Evolutionary conservation across 139 green algal species (phyloP), one percentile per base, ranked within the genome.

Genomic region (Spirogloea muscicola): DNA sequence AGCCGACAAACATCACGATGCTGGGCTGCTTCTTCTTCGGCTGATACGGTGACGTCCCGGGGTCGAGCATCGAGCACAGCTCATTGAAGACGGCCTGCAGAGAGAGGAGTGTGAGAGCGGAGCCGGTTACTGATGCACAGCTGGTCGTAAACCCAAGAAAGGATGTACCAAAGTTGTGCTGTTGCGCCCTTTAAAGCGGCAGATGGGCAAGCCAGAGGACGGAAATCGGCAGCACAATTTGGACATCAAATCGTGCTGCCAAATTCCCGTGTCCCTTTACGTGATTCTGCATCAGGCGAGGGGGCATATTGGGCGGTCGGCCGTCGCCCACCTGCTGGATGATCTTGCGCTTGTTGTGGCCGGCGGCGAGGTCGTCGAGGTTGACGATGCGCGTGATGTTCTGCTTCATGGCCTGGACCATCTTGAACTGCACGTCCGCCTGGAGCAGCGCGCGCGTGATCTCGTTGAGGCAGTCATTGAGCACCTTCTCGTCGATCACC

Each of bases 1-100:
- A 85, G 0, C 94, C 94, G 38, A 99, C 94, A 83, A 98, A 98
- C 94, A 99, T 99, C 41, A 98, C 90, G 9, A 97, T 84, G 68
- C 89, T 91, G 25, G 87, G 77, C 71, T 95, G 89, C 33, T 88
- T 89, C 76, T 96, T 96, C 76, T 94, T 94, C 3, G 92, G 86
- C 55, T 73, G 43, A 43, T 49, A 87, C 39, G 65, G 63, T 3
- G 75, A 43, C 18, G 43, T 77, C 13, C 55, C 80, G 18, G 67
- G 67, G 44, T 84, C 73, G 25, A 87, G 67, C 79, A 87, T 84
- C 37, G 31, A 49, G 18, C 34, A 60, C 37, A 87, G 72, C 75
- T 87, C 82, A 16, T 70, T 81, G 73, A 87, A 85, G 33, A 87
- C 80, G 9, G 82, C 48, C 69, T 82, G 48, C 39, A 37, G 36